A percentile compares a stretch with the other conserved stretches of the same genome.
phyloP scores from a whole-genome alignment of 441 rosid species.

The Macaranga tanarius region DNA sequence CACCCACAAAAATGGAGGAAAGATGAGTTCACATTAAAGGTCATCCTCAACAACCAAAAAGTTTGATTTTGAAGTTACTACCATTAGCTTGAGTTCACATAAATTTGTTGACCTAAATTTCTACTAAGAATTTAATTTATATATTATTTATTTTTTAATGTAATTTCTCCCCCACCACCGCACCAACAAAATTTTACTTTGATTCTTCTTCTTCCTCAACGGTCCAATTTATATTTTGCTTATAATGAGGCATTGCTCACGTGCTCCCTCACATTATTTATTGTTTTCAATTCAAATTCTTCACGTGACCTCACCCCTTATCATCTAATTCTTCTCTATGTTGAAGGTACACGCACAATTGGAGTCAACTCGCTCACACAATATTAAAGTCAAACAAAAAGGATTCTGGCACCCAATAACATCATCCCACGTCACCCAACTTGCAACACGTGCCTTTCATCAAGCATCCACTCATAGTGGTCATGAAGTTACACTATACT shows the following conservation, averaged over 20 bases:
- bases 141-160: not conserved
- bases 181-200: not conserved
- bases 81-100: not conserved
- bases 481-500: not conserved
- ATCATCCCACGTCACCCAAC: not conserved
- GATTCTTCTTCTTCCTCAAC: no score
- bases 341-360: not conserved
- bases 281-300: not conserved
- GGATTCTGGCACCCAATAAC: not conserved
- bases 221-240: no score
- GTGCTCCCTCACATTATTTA: not conserved
- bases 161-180: not conserved
- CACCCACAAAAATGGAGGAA: no score
- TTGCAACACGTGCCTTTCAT: not conserved
- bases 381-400: no score
- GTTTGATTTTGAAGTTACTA: not conserved
- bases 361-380: not conserved
- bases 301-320: not conserved
- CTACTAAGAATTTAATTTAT: not conserved
- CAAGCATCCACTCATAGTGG: not conserved
- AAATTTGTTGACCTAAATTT: not conserved
- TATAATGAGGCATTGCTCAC: no score
- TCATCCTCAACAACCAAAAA: not conserved
- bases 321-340: not conserved
- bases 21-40: not conserved